Percentiles rank a stretch among this genome's conserved stretches.
Conservation (phyloP, 768 basidiomycete genomes). For the Pleurotus salmoneostramineus region DNA sequence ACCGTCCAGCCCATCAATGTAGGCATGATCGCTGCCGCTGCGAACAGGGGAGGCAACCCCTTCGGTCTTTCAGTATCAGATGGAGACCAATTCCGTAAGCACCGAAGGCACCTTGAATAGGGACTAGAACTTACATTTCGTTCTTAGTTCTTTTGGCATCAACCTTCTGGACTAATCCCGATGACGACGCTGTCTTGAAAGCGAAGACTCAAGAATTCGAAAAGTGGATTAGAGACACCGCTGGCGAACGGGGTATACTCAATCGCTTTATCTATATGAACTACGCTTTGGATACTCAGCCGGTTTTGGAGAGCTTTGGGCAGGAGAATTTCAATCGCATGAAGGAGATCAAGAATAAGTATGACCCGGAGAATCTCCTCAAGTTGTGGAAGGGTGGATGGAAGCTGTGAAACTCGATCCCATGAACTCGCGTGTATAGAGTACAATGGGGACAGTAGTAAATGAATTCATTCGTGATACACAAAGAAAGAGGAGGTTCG, state of each 20-base stretch:
- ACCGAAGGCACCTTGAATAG: background rate
- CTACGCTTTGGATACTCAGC: background rate
- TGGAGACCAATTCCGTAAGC: background rate
- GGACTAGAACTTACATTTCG: background rate
- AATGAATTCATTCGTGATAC: too few species aligned
- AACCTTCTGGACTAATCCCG: background rate
- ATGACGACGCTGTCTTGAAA: background rate
- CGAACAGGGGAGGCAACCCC: background rate
- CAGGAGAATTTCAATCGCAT: background rate
- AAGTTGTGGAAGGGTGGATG: background rate
- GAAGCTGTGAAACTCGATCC: background rate
- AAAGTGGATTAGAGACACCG: background rate
- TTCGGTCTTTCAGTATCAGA: background rate
- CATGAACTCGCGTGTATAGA: too few species aligned
- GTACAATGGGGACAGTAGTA: too few species aligned
- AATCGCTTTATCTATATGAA: slow-evolving; percentile 4
- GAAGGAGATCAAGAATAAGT: background rate
- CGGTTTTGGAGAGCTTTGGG: background rate
- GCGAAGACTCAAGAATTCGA: background rate
- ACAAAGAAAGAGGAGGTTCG: too few species aligned
- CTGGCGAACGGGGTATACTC: background rate
- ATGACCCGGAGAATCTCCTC: background rate
- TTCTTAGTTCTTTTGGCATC: background rate
- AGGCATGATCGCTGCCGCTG: background rate
- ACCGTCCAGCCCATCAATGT: slow-evolving; percentile 2